These are phyloP conservation scores for Colletotrichum orbiculare DNA, from an alignment of 2,329 filamentous ascomycete genomes.

Conservation along the genomic window DNA sequence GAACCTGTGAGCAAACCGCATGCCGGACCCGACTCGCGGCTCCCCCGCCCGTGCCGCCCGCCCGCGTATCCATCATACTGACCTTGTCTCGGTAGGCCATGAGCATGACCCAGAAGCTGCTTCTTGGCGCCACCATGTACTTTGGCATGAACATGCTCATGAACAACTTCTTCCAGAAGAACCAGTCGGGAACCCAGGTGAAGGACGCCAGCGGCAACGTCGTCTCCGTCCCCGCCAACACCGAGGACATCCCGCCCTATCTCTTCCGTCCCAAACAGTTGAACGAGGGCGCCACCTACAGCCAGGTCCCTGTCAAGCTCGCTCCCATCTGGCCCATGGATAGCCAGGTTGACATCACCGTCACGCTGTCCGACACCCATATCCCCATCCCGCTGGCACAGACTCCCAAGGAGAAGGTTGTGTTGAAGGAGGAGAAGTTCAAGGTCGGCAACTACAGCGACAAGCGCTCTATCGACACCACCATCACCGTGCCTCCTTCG, in stretches of 20 bases:
- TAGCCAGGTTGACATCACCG: conserved; percentile 81
- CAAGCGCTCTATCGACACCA: conserved; percentile 79
- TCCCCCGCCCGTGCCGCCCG: neutral
- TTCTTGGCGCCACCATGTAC: conserved; percentile 66
- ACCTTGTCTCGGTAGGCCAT: conserved; percentile 45
- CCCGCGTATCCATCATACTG: conserved; percentile 11
- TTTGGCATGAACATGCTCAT: conserved; percentile 69
- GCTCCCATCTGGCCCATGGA: conserved; percentile 90
- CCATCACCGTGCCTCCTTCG: conserved; percentile 78
- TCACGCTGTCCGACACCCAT: conserved; percentile 85
- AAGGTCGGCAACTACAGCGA: conserved; percentile 83
- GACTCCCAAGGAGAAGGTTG: conserved; percentile 73
- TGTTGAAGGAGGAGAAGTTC: conserved; percentile 85
- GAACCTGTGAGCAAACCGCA: conserved; percentile 34
- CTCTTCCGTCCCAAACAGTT: conserved; percentile 70
- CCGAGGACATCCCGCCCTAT: conserved; percentile 71
- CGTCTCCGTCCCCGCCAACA: conserved; percentile 65
- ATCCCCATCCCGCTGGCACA: conserved; percentile 74
- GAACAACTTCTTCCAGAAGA: conserved; percentile 63
- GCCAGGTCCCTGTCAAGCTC: conserved; percentile 74
- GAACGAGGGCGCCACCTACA: conserved; percentile 72
- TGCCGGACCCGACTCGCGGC: no score
- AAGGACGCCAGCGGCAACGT: conserved; percentile 63
- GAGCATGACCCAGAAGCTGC: conserved; percentile 55
- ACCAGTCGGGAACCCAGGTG: conserved; percentile 58